Conservation (phyloP, 2,329 filamentous ascomycete genomes). For the Coniella vitis region DNA sequence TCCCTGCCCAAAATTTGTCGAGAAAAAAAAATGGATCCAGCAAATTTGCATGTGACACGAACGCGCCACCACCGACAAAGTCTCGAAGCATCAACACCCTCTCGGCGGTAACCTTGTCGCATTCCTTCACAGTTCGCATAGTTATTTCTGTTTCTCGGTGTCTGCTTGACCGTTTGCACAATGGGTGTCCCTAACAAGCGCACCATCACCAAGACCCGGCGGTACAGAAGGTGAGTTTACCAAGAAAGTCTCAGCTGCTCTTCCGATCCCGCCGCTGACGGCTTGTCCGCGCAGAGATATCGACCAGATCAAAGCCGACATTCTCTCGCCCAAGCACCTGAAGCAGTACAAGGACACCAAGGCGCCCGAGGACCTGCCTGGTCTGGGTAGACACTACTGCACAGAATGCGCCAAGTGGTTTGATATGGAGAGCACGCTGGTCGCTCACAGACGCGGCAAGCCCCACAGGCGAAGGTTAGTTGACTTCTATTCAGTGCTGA, state of each 20-base stretch:
- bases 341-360: conserved; percentile 72
- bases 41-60: conserved; percentile 13
- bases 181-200: conserved; percentile 65
- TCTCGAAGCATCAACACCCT: not conserved
- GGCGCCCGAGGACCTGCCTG: conserved; percentile 78
- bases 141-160: too few relatives aligned
- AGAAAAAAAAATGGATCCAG: not conserved
- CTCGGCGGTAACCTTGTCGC: not conserved
- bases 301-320: conserved; percentile 84
- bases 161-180: conserved; percentile 18
- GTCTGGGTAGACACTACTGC: conserved; percentile 80
- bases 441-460: conserved; percentile 75
- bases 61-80: not conserved
- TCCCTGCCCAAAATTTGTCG: conserved; percentile 12
- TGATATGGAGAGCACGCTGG: conserved; percentile 72
- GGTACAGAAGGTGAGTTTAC: conserved; percentile 53
- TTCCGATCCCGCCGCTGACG: conserved; percentile 14
- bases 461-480: conserved; percentile 81
- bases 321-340: conserved; percentile 73
- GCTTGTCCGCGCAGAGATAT: conserved; percentile 57
- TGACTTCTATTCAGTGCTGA: not conserved
- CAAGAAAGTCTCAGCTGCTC: conserved; percentile 14
- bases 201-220: conserved; percentile 68
- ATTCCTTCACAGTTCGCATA: too few relatives aligned
- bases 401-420: conserved; percentile 95